Conservation (phyloP, 2,329 filamentous ascomycete species). For the Colletotrichum horii region DNA sequence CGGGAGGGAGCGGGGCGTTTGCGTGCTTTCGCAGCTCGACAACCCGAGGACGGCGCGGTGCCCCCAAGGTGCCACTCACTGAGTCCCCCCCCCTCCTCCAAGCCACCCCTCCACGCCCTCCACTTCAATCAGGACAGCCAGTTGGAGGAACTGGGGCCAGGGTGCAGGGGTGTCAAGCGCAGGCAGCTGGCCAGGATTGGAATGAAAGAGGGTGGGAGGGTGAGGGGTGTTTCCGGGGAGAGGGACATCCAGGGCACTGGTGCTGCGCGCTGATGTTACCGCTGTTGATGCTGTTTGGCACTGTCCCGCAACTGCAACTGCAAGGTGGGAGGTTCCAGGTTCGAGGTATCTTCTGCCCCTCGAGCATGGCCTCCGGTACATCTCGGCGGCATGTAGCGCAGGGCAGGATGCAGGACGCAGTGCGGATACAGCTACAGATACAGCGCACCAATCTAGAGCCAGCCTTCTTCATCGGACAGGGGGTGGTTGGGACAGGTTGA, state of each 20-base stretch:
- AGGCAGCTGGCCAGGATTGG: neutral
- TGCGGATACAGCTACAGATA: conserved; percentile 6
- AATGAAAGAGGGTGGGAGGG: neutral
- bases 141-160: conserved; percentile 8
- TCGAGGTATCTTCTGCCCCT: neutral
- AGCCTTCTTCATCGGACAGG: conserved; percentile 5
- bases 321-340: neutral
- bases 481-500: neutral
- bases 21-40: conserved; percentile 1
- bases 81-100: neutral
- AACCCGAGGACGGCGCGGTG: conserved; percentile 10
- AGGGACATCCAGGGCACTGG: neutral
- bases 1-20: conserved; percentile 3
- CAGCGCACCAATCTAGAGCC: conserved; percentile 10
- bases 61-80: neutral
- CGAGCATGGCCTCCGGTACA: neutral
- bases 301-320: neutral
- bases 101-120: conserved; percentile 17
- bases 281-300: neutral
- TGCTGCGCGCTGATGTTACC: neutral
- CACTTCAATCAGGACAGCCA: neutral
- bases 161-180: neutral
- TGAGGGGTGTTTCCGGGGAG: neutral
- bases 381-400: neutral
- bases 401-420: conserved; percentile 5